Conservation (phyloP, 495 filamentous ascomycete species). For the Penicillium lagena region DNA sequence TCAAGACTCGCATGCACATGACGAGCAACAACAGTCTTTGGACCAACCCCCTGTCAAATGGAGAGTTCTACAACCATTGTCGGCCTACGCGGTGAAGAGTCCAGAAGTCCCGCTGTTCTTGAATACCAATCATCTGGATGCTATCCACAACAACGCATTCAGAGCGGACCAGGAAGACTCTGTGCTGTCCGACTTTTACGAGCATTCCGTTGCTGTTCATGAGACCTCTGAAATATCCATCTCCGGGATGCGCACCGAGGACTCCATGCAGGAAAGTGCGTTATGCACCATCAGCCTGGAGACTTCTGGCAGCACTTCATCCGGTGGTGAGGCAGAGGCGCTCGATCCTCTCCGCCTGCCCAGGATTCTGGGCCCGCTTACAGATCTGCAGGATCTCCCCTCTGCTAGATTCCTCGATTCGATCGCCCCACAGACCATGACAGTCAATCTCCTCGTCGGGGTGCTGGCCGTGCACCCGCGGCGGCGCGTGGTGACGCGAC, state of each 20-base stretch:
- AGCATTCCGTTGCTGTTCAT: slow-evolving; percentile 65
- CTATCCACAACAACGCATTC: slow-evolving; percentile 6
- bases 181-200: slow-evolving; percentile 57
- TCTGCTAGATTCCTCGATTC: slow-evolving; percentile 56
- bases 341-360: slow-evolving; percentile 5
- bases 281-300: slow-evolving; percentile 15
- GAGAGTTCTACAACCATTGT: slow-evolving; percentile 26
- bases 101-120: slow-evolving; percentile 42
- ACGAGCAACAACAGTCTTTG: not conserved
- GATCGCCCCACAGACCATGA: slow-evolving; percentile 74
- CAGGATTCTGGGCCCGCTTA: slow-evolving; percentile 35
- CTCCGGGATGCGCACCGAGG: slow-evolving; percentile 7
- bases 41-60: slow-evolving; percentile 27
- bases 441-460: slow-evolving; percentile 69
- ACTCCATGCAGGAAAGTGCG: slow-evolving; percentile 22
- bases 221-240: slow-evolving; percentile 32
- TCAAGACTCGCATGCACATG: slow-evolving; percentile 10
- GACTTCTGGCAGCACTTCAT: slow-evolving; percentile 6
- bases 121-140: slow-evolving; percentile 32
- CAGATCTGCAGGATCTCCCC: slow-evolving; percentile 64
- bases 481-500: slow-evolving; percentile 49
- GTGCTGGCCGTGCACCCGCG: slow-evolving; percentile 65
- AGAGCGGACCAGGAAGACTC: slow-evolving; percentile 25
- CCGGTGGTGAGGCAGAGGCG: slow-evolving; percentile 7
- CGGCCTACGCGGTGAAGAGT: slow-evolving; percentile 1